Conservation (phyloP, 192 early-diverging fungal species). For the Podila epigama region DNA sequence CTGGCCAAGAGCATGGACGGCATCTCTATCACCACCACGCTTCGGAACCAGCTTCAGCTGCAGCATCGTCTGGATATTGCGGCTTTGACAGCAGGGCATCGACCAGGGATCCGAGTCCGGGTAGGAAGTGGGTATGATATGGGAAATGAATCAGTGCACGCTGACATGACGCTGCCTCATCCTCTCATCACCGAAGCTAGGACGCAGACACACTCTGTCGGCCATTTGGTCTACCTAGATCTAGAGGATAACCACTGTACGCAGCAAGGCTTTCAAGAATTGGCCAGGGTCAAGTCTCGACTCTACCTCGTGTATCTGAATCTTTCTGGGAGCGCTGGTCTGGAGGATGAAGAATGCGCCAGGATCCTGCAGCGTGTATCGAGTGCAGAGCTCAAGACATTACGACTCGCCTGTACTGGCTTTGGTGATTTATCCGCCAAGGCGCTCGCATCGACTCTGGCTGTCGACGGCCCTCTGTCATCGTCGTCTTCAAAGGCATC, state of each 20-base stretch:
- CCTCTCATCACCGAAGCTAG: neutral
- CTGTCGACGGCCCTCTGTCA: neutral
- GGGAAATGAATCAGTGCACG: neutral
- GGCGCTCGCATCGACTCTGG: constrained; percentile 3
- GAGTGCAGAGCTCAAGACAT: constrained; percentile 16
- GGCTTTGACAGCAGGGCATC: constrained; percentile 27
- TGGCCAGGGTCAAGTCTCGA: constrained; percentile 23
- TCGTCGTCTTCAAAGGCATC: neutral
- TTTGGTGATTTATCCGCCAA: constrained; percentile 27
- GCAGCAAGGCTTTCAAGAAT: constrained; percentile 16
- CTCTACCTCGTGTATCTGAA: constrained; percentile 34
- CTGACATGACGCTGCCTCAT: neutral
- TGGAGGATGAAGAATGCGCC: constrained; percentile 27
- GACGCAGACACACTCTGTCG: constrained; percentile 15
- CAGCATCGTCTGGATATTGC: constrained; percentile 40
- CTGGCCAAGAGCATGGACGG: constrained; percentile 47
- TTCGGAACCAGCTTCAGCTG: constrained; percentile 21
- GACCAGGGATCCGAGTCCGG: constrained; percentile 19
- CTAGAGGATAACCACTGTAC: constrained; percentile 41
- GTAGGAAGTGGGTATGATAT: neutral
- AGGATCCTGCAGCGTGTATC: constrained; percentile 16
- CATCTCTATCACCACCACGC: constrained; percentile 24
- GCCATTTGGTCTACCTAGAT: constrained; percentile 37
- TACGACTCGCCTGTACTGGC: constrained; percentile 33
- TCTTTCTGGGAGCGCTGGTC: constrained; percentile 12